Conservation (phyloP, 1,139 yeast species). For the Pichia kudriavzevii region DNA sequence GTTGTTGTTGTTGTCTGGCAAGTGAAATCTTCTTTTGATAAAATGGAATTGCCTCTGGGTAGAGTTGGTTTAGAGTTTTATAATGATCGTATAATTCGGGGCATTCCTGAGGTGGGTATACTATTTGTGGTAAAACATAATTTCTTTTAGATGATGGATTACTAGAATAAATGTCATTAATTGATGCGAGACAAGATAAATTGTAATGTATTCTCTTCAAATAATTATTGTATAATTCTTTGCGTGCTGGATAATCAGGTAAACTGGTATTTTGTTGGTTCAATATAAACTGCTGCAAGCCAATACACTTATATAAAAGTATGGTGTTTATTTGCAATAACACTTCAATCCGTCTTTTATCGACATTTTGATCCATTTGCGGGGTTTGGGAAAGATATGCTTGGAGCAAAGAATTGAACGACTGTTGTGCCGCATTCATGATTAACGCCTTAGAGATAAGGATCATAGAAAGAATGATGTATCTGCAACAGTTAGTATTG, state of each 20-base stretch:
- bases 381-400: constrained; percentile 24
- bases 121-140: constrained; percentile 41
- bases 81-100: constrained; percentile 46
- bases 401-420: constrained; percentile 19
- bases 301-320: constrained; percentile 40
- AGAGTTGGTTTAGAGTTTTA: constrained; percentile 41
- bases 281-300: constrained; percentile 23
- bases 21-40: constrained; percentile 41
- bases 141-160: constrained; percentile 31
- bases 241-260: constrained; percentile 26
- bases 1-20: constrained; percentile 30
- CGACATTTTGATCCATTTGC: constrained; percentile 28
- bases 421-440: constrained; percentile 13
- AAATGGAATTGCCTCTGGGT: constrained; percentile 48
- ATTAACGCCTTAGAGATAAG: too few relatives aligned
- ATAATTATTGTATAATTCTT: constrained; percentile 43
- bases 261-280: constrained; percentile 24
- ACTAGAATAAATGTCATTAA: constrained; percentile 44
- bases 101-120: constrained; percentile 49
- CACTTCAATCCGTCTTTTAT: constrained; percentile 40
- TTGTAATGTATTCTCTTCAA: constrained; percentile 49
- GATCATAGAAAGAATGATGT: too few relatives aligned
- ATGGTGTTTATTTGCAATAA: constrained; percentile 46
- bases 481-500: too few relatives aligned
- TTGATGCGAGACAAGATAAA: constrained; percentile 43